Base-by-base conservation (phyloP, 1,139 yeast species). In the Taphrina flavorubra region DNA sequence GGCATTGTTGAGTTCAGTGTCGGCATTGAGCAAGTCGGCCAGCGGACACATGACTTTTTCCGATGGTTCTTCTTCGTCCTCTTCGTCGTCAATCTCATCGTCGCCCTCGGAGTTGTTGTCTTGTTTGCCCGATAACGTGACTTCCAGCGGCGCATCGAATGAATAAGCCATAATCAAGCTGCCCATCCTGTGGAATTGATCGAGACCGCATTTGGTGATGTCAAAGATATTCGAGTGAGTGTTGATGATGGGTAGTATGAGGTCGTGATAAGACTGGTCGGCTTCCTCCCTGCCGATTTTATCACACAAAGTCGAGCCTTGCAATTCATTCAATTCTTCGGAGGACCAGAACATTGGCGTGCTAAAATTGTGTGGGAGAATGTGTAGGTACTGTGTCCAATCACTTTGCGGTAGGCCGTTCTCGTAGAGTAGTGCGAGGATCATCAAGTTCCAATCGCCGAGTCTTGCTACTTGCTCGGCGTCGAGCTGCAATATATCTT, bases 1-100 rank as follows among this genome's bases (percentile, higher is more conserved):
- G 5, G 97, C 97, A 77, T 94, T 92, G 75, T 86, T 87, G n/a
- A 84, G 80, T 18, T 83, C 82, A 0, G 97, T 88, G 75, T 92
- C 94, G 0, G 97, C 92, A 75, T 94, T 94, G 70, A 94, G 79
- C 37, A 90, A 87, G 75, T 94, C 98, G 0, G 98, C 98, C 66
- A 92, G 80, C 0, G 98, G 97, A 6, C 92, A 92, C 96, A 94
- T 89, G 0, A 96, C 89, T 76, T 94, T 92, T 72, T 73, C 74
- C 14, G 70, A 74, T 8, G 71, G 73, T 11, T 74, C 77, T 0
- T 74, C 76, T 4, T 69, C 75, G 6, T 72, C 73, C 0, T 71
- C 75, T 0, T 72, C 76, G 36, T 73, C 75, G 16, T 51, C 60
- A 39, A 49, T 69, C n/a, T 34, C 25, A 18, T 59, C 57, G 11